A percentile compares a stretch with the other conserved stretches of the same genome.
Conservation (phyloP, 1,139 yeast genomes). For the Diutina ranongensis region DNA sequence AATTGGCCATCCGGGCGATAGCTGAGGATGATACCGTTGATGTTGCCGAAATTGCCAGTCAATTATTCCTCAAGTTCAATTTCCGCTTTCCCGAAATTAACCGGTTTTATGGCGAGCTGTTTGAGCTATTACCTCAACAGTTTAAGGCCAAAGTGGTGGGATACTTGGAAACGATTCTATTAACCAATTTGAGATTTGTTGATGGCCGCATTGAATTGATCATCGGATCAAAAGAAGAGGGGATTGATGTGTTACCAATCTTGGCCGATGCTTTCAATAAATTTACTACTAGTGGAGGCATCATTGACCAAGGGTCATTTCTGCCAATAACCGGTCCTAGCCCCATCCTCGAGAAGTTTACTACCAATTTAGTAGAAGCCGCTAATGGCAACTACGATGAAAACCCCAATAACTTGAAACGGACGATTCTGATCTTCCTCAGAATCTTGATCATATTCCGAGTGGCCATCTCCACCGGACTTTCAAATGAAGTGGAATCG, state of each 20-base stretch:
- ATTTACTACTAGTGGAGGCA: neutral
- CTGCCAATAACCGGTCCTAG: neutral
- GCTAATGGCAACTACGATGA: neutral
- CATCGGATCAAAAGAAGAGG: neutral
- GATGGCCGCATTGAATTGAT: neutral
- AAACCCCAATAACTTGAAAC: slow-evolving; percentile 9
- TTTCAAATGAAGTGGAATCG: slow-evolving; percentile 21
- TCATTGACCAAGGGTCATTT: neutral
- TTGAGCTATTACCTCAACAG: neutral
- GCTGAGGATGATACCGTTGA: neutral
- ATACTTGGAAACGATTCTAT: neutral
- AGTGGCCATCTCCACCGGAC: slow-evolving; percentile 22
- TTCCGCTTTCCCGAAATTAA: slow-evolving; percentile 1
- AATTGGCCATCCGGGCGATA: neutral
- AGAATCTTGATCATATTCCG: slow-evolving; percentile 54
- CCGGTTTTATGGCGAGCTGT: slow-evolving; percentile 2
- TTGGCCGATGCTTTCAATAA: neutral
- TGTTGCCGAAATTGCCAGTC: neutral
- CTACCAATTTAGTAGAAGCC: neutral
- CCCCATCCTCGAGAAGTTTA: neutral
- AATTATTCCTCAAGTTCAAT: neutral
- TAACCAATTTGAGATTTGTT: neutral
- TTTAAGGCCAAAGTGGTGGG: neutral
- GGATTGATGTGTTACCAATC: neutral
- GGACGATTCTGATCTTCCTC: slow-evolving; percentile 31